Base-by-base conservation (phyloP, 2,329 filamentous ascomycete genomes). In the Colletotrichum orbiculare region DNA sequence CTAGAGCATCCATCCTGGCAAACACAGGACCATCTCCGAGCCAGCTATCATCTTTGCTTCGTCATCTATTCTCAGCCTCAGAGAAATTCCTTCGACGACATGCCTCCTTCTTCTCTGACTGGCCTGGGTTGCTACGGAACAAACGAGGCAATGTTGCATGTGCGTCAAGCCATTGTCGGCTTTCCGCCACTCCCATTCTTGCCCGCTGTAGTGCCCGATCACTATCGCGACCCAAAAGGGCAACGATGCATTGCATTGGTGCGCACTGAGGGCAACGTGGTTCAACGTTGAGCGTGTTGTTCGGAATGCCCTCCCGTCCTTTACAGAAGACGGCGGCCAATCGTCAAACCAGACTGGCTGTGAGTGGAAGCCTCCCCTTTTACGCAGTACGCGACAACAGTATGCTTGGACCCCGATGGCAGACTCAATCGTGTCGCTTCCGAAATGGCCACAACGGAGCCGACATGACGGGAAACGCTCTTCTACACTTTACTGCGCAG, bases 31-130 rank as follows among this genome's bases (percentile, higher is more conserved):
- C 39, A 10, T 6, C 10, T 25, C 25, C 25, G 25, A 25, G 25
- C 25, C 6, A 53, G 41, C 25, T 41, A 56, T 37, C 12, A 53
- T 15, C 52, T 42, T 8, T 6, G n/a, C 15, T 57, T 37, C 25
- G 6, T 7, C 37, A 38, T 34, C 46, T 6, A 41, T 49, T 54
- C 52, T 54, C 65, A 48, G 56, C 65, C 56, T 66, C 55, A 45
- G 56, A 46, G 4, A 5, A 25, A 56, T 53, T 9, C 13, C 11
- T 15, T 8, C 2, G 15, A 15, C 43, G 54, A 17, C 17, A 25
- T 38, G 61, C 33, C 42, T 61, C 61, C 65, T 61, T 49, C 46
- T 57, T 43, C 42, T 43, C 7, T 13, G 25, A 25, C 2, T 25
- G 42, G 8, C 43, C 8, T 46, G 25, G 46, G 37, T 56, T 38